Conservation (phyloP, 2,329 filamentous ascomycete genomes). For the Ophiostoma australiae region DNA sequence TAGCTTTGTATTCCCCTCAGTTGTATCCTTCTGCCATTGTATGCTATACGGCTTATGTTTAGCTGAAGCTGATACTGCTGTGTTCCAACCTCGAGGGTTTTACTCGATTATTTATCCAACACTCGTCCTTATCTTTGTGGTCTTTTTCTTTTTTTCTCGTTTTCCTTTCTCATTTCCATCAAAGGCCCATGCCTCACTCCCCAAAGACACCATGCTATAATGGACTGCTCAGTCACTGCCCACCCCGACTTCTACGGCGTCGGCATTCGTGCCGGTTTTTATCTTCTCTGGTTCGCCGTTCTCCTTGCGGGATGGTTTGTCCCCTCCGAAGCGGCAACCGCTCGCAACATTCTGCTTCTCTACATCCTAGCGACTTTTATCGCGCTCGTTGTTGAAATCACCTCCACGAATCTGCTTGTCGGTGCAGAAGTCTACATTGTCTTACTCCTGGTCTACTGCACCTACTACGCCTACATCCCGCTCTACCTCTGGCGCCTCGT, state of each 20-base stretch:
- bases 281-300: slow-evolving; percentile 22
- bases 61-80: neutral
- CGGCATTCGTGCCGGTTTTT: slow-evolving; percentile 22
- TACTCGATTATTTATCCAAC: neutral
- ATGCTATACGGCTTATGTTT: neutral
- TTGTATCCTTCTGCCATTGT: neutral
- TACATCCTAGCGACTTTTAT: neutral
- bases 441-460: slow-evolving; percentile 27
- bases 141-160: neutral
- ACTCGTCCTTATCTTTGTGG: neutral
- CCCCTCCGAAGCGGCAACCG: neutral
- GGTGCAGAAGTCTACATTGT: slow-evolving; percentile 27
- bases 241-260: slow-evolving; percentile 24
- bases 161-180: neutral
- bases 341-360: neutral
- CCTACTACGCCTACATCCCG: slow-evolving; percentile 26
- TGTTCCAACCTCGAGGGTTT: neutral
- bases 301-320: slow-evolving; percentile 14
- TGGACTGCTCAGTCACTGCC: slow-evolving; percentile 48
- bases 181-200: neutral
- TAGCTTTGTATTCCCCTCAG: neutral
- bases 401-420: neutral
- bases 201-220: neutral
- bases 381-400: neutral
- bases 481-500: slow-evolving; percentile 28